Conservation (phyloP, 2,329 filamentous ascomycete species). For the Xylariaceae sp. region DNA sequence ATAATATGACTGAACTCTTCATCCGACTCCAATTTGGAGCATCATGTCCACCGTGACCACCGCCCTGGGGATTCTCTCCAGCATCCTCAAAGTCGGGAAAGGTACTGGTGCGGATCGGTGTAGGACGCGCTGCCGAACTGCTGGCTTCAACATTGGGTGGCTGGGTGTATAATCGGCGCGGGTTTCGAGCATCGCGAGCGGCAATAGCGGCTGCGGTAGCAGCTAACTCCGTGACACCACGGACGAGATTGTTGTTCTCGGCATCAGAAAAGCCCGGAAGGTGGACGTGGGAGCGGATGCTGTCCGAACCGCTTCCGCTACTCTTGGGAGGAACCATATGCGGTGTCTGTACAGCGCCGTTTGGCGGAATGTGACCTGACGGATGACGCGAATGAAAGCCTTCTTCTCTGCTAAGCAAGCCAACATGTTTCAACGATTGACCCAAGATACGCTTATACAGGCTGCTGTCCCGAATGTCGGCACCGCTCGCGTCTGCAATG, state of each 20-base stretch:
- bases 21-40: conserved; percentile 96
- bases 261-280: conserved; percentile 76
- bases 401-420: conserved; percentile 61
- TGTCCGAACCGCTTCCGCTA: conserved; percentile 46
- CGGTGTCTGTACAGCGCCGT: conserved; percentile 56
- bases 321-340: conserved; percentile 77
- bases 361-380: conserved; percentile 38
- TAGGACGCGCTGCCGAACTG: conserved; percentile 33
- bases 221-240: conserved; percentile 90
- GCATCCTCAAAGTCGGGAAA: conserved; percentile 52
- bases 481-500: conserved; percentile 51
- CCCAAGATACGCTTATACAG: conserved; percentile 92
- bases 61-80: conserved; percentile 45
- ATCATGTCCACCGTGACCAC: conserved; percentile 76
- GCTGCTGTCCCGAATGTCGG: conserved; percentile 82
- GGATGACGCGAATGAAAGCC: conserved; percentile 34
- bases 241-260: conserved; percentile 78
- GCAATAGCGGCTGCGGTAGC: conserved; percentile 88
- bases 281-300: conserved; percentile 48
- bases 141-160: conserved; percentile 31
- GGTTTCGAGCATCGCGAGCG: conserved; percentile 68
- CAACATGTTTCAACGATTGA: conserved; percentile 84
- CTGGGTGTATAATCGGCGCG: conserved; percentile 44
- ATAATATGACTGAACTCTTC: conserved; percentile 87
- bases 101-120: conserved; percentile 41